phyloP scores from a whole-genome alignment of 495 filamentous ascomycete species.

The Staphylotrichum tortipilum region DNA sequence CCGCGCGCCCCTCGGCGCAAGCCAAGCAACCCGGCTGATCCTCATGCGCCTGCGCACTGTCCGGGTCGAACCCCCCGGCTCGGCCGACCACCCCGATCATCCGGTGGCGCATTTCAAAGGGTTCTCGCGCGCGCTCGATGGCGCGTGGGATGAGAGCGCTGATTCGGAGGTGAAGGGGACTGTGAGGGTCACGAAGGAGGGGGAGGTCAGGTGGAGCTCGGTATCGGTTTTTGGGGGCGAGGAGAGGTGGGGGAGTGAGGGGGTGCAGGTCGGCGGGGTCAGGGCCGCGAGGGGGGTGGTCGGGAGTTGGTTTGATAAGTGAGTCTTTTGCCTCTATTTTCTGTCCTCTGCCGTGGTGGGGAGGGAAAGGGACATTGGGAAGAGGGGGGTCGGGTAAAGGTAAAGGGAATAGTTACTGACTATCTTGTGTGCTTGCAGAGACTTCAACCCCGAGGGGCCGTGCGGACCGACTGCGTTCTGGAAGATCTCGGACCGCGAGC shows the following conservation, averaged over 20 bases:
- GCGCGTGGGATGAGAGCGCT: constrained; percentile 51
- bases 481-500: constrained; percentile 47
- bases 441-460: constrained; percentile 51
- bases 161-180: constrained; percentile 46
- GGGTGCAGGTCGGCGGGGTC: constrained; percentile 54
- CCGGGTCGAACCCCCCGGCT: constrained; percentile 40
- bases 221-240: constrained; percentile 52
- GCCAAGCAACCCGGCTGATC: constrained; percentile 57
- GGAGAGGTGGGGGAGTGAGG: constrained; percentile 58
- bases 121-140: constrained; percentile 44
- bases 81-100: constrained; percentile 37
- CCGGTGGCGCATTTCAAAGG: constrained; percentile 55
- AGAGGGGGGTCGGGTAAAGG: not conserved
- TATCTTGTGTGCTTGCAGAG: constrained; percentile 31
- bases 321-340: constrained; percentile 10
- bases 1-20: constrained; percentile 40
- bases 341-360: no score
- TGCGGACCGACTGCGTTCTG: constrained; percentile 60
- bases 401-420: no score
- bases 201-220: constrained; percentile 59
- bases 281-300: constrained; percentile 49
- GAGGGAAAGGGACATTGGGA: no score
- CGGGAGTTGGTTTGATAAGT: constrained; percentile 63
- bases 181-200: constrained; percentile 49
- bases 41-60: constrained; percentile 50